A percentile compares a stretch with the other conserved stretches of the same genome.
Evolutionary conservation across 2,329 filamentous ascomycete genomes (phyloP).

Genomic region (Penicillium glabrum): DNA sequence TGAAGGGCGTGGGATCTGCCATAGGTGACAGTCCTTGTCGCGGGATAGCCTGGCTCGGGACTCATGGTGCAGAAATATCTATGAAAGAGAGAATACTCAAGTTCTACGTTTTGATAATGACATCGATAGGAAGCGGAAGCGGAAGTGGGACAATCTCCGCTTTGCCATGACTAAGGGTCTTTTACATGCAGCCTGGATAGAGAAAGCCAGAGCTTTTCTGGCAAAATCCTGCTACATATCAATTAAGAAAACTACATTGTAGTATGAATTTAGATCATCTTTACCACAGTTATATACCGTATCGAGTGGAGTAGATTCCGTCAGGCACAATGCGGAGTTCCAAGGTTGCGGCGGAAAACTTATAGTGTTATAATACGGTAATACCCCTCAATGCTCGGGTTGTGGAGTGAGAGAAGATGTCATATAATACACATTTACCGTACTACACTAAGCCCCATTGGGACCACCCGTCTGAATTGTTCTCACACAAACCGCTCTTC

Average conservation of each 20-base stretch:
- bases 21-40: constrained; percentile 24
- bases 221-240: not conserved
- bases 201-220: not conserved
- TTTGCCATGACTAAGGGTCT: constrained; percentile 1
- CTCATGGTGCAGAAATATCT: not conserved
- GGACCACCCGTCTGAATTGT: constrained; percentile 13
- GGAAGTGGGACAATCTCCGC: constrained; percentile 1
- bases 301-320: not conserved
- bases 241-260: not conserved
- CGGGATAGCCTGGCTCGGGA: constrained; percentile 13
- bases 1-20: constrained; percentile 34
- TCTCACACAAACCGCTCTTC: constrained; percentile 26
- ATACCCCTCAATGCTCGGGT: constrained; percentile 13
- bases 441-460: constrained; percentile 21
- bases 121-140: constrained; percentile 2
- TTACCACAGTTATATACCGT: not conserved
- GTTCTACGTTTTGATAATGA: not conserved
- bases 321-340: constrained; percentile 1
- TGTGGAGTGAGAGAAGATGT: not conserved
- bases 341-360: not conserved
- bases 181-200: not conserved
- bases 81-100: not conserved
- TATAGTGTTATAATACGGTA: constrained; percentile 15
- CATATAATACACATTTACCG: constrained; percentile 5
- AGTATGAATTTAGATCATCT: not conserved